A percentile compares a stretch with the other conserved stretches of the same genome.
Conservation (phyloP, 345 rosid species). For the Firmiana major region DNA sequence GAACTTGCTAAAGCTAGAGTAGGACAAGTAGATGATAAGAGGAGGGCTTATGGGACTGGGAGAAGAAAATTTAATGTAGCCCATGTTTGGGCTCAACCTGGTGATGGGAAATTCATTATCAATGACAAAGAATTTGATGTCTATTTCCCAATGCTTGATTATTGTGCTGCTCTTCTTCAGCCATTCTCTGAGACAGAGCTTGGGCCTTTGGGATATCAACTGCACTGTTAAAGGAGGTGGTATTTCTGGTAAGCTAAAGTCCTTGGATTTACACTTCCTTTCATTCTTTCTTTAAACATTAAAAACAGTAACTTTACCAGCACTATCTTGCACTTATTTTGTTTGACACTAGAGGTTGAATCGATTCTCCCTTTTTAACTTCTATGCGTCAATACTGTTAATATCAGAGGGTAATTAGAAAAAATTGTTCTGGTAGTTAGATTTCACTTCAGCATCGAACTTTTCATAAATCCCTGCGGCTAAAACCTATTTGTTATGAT, state of each 20-base stretch:
- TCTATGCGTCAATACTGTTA: background rate
- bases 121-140: constrained; percentile 57
- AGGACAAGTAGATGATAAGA: constrained; percentile 72
- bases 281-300: background rate
- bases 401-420: background rate
- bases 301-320: background rate
- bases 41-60: constrained; percentile 92
- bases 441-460: too few species aligned
- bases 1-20: constrained; percentile 76
- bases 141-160: constrained; percentile 87
- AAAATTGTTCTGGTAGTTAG: background rate
- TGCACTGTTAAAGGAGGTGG: constrained; percentile 96
- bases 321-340: background rate
- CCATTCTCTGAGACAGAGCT: constrained; percentile 83
- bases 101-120: constrained; percentile 36
- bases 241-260: constrained; percentile 52
- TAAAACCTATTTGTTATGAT: too few species aligned
- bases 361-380: background rate
- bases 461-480: too few species aligned
- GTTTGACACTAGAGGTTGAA: background rate
- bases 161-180: constrained; percentile 82
- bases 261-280: background rate
- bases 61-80: constrained; percentile 89
- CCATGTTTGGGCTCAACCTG: constrained; percentile 86
- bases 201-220: constrained; percentile 84